A percentile compares a stretch with the other conserved stretches of the same genome.
These are phyloP conservation scores for Coelastrella sp. DNA, from an alignment of 139 green algal species.

Conservation along the genomic window DNA sequence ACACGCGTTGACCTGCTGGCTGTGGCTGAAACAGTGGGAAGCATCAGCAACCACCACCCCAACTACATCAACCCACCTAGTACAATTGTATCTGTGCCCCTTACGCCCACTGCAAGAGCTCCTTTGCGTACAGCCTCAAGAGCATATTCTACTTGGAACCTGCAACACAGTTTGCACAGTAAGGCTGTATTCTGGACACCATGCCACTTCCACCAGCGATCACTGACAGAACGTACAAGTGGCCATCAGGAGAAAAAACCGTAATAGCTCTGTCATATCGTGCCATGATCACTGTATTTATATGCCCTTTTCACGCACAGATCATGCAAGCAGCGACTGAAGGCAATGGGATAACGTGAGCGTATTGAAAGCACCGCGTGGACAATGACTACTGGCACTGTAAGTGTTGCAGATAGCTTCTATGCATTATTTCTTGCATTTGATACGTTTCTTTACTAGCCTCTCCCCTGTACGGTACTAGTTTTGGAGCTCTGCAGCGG, in stretches of 20 bases:
- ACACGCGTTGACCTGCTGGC: no score
- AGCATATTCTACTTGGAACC: constrained; percentile 98
- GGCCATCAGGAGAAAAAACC: constrained; percentile 97
- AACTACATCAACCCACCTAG: constrained; percentile 84
- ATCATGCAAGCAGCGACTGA: no score
- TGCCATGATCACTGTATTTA: constrained; percentile 57
- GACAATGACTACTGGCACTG: no score
- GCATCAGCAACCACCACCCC: constrained; percentile 14
- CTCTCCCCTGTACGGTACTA: no score
- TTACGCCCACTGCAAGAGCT: constrained; percentile 92
- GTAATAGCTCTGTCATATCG: constrained; percentile 99
- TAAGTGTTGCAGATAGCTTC: no score
- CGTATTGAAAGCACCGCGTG: neutral
- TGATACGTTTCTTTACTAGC: no score
- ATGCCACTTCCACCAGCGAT: neutral
- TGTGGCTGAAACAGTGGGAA: neutral
- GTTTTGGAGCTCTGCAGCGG: no score
- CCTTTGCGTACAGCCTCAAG: constrained; percentile 97
- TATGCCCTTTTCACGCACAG: neutral
- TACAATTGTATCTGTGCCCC: constrained; percentile 91
- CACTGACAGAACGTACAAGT: constrained; percentile 75
- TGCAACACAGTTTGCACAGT: constrained; percentile 34
- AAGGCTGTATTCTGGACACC: neutral
- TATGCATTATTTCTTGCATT: no score
- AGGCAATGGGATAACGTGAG: constrained; percentile 5